Base-by-base conservation (phyloP, 2,329 filamentous ascomycete genomes). In the Cordyceps javanica region DNA sequence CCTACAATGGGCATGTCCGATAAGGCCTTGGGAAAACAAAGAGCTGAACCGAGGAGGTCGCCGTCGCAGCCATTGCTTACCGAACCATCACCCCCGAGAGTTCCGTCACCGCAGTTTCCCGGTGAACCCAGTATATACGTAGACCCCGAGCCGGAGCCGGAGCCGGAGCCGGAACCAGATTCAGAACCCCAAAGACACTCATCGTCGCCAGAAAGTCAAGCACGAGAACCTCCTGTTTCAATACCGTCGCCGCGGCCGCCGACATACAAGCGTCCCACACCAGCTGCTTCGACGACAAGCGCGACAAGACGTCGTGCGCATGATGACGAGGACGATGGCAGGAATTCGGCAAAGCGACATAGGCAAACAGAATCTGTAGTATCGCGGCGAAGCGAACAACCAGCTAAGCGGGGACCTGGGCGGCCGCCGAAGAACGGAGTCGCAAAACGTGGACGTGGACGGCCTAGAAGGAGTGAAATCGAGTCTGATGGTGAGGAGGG, bases 401-500 rank as follows among this genome's bases (percentile, higher is more conserved):
- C 58, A 16, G 52, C 45, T 6, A 59, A 59, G 41, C 53, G 53
- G 23, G 48, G 58, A 8, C 58, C 23, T 11, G 58, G 58, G 14
- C 58, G 53, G 11, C 58, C 58, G 13, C 48, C 48, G 30, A 56
- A 56, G 53, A 59, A 59, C 39, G 52, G 57, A 38, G 30, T 53
- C 30, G 59, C 36, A 5, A 52, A 56, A 30, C 49, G 53, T 19
- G 38, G 45, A 19, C 45, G 53, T 21, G 58, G 58, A 11, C 45
- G 58, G 19, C 58, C 58, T 5, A 38, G 58, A 26, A 57, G 39
- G 21, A 52, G 46, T 21, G 53, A 55, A 6, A 23, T 46, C 7
- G 58, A 56, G 14, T 48, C 48, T 11, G 46, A 60, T 30, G 72
- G 74, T 9, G 69, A 70, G 13, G 66, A 70, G 10, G 72, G 68